phyloP scores from a whole-genome alignment of 805 yeast genomes.

The Wickerhamiella qilinensis region DNA sequence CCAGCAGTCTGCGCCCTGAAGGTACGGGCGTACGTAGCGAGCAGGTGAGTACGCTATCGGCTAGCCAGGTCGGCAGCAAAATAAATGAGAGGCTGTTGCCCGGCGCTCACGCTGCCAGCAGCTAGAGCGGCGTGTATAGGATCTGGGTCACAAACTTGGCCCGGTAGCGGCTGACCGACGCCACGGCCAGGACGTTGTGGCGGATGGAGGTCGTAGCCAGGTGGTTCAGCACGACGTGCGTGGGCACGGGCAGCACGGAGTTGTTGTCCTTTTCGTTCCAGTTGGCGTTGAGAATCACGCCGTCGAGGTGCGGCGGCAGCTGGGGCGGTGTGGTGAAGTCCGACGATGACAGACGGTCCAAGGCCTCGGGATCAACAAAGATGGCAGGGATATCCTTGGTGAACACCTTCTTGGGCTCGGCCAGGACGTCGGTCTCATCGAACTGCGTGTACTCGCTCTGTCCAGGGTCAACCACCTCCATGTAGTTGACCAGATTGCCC shows the following conservation, averaged over 20 bases:
- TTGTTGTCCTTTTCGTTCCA: conserved; percentile 69
- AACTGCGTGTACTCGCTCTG: conserved; percentile 6
- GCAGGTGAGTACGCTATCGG: no score
- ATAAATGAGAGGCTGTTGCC: no score
- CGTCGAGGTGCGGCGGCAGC: conserved; percentile 90
- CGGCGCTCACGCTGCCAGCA: no score
- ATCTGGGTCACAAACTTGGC: conserved; percentile 86
- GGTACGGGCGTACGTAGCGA: no score
- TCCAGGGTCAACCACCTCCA: conserved; percentile 23
- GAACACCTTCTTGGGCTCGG: conserved; percentile 40
- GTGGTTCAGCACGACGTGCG: conserved; percentile 87
- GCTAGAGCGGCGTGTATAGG: conserved; percentile 69
- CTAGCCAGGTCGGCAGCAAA: no score
- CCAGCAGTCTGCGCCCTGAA: no score
- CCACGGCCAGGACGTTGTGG: conserved; percentile 86
- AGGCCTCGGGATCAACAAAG: conserved; percentile 29
- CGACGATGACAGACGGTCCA: conserved; percentile 24
- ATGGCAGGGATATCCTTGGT: conserved; percentile 27
- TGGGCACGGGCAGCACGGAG: conserved; percentile 85
- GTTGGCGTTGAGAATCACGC: conserved; percentile 64
- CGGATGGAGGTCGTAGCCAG: conserved; percentile 91
- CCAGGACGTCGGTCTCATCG: conserved; percentile 6
- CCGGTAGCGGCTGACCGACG: conserved; percentile 80
- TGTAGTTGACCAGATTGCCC: conserved; percentile 88
- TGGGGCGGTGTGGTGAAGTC: conserved; percentile 75